Base-by-base conservation (phyloP, 2,329 filamentous ascomycete genomes). In the Ploettnerulaceae sp. region DNA sequence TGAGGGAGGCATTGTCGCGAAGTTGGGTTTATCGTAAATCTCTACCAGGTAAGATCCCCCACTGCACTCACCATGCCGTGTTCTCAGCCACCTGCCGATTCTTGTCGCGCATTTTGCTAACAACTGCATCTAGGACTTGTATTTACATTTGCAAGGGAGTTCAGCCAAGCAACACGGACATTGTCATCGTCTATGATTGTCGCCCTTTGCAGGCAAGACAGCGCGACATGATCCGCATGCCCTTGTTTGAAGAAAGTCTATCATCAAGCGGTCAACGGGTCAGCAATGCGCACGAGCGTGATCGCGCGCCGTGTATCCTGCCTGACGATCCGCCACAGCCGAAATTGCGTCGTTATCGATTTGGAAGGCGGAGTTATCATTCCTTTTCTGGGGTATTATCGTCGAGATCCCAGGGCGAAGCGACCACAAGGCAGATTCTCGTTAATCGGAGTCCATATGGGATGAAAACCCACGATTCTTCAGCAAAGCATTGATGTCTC, bases 1-100 rank as follows among this genome's bases (percentile, higher is more conserved):
- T 70, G 66, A 70, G 42, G 43, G 42, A 22, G 38, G 41, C 28
- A 26, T 20, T 21, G 7, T 45, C 36, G 25, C 35, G 20, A 33
- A 24, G 32, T 22, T 34, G 31, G 39, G 12, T 37, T 47, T 37
- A 24, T 40, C 17, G 24, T 9, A 45, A 45, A 47, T 42, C 47
- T 52, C 47, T 48, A 52, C 45, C 49, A 49, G 49, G 53, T 57
- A 53, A 55, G 52, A 51, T 28, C 9, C 32, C 21, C n/a, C 32
- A 20, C 28, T 24, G 21, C 40, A 15, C 8, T 15, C 22, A 28
- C 22, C 18, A 31, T 20, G 17, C 17, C 4, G 17, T 40, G 25
- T 21, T 40, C 37, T 26, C 37, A 40, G 37, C 37, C 36, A 44
- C 39, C n/a, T 35, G 33, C 38, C 33, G 35, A 20, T 39, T 12